A percentile compares a stretch with the other conserved stretches of the same genome.
These are phyloP conservation scores for Naganishia antarctica DNA, from an alignment of 768 basidiomycete genomes.

Conservation along the genomic window DNA sequence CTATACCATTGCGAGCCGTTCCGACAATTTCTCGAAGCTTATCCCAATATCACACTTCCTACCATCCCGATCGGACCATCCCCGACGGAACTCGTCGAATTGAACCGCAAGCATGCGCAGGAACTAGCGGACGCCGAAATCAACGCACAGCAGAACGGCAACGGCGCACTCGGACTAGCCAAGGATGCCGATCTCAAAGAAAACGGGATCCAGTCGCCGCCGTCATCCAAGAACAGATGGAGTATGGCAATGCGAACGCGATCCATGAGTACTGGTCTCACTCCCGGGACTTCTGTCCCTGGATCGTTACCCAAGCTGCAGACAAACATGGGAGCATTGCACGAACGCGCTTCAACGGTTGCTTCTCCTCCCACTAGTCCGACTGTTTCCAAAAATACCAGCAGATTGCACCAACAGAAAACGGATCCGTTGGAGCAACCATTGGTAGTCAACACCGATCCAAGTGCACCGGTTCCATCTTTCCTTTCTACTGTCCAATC, in stretches of 20 bases:
- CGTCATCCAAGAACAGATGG: conserved; percentile 5
- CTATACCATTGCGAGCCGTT: conserved; percentile 94
- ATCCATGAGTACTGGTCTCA: conserved; percentile 11
- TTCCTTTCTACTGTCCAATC: conserved; percentile 89
- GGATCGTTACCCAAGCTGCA: conserved; percentile 12
- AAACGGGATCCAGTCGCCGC: not conserved
- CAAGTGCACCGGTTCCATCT: conserved; percentile 53
- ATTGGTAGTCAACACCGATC: conserved; percentile 34
- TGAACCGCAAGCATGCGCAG: conserved; percentile 9
- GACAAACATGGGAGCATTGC: conserved; percentile 11
- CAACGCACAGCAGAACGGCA: not conserved
- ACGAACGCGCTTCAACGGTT: not conserved
- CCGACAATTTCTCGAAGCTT: conserved; percentile 69
- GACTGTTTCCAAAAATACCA: not conserved
- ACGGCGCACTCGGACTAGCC: not conserved
- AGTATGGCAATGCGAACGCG: conserved; percentile 15
- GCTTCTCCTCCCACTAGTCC: conserved; percentile 18
- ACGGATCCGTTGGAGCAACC: conserved; percentile 35
- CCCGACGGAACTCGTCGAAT: conserved; percentile 30
- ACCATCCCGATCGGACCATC: conserved; percentile 52
- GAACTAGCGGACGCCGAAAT: conserved; percentile 11
- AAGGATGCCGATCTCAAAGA: conserved; percentile 6
- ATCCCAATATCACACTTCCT: conserved; percentile 56
- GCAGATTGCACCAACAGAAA: not conserved
- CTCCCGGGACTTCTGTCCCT: not conserved